phyloP scores from a whole-genome alignment of 208 protist genomes.

The Leptomonas seymouri region DNA sequence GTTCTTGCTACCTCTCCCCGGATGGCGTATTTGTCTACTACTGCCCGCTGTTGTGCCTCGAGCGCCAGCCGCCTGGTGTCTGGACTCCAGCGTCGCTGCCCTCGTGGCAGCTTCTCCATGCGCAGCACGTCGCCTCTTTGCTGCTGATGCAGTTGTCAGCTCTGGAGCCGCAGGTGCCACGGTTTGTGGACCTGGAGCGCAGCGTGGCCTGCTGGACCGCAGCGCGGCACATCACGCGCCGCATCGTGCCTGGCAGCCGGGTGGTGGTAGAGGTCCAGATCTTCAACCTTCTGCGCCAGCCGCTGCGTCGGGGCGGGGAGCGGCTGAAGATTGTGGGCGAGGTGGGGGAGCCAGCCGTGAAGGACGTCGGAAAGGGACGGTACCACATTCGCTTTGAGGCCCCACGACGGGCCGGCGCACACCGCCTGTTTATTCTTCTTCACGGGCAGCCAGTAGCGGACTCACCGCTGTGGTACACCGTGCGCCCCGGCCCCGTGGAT shows the following conservation, averaged over 20 bases:
- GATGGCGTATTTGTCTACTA: conserved; percentile 65
- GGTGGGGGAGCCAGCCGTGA: conserved; percentile 23
- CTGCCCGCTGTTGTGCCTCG: conserved; percentile 68
- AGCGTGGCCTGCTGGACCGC: conserved; percentile 64
- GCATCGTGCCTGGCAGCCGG: conserved; percentile 26
- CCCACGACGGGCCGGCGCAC: conserved; percentile 42
- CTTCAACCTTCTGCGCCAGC: conserved; percentile 45
- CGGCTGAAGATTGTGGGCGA: conserved; percentile 47
- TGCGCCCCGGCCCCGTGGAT: conserved; percentile 39
- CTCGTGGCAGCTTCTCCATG: conserved; percentile 66
- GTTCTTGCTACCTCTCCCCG: conserved; percentile 51
- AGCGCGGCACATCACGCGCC: conserved; percentile 27
- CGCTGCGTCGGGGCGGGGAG: conserved; percentile 32
- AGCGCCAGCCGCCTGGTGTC: conserved; percentile 33
- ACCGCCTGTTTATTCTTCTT: conserved; percentile 60
- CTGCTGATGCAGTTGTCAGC: conserved; percentile 67
- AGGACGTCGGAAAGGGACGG: conserved; percentile 31
- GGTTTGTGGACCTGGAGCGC: conserved; percentile 44
- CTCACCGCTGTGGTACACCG: conserved; percentile 60
- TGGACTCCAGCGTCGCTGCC: conserved; percentile 31
- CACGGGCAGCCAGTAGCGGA: conserved; percentile 68
- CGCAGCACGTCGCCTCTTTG: conserved; percentile 74
- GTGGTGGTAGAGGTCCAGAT: conserved; percentile 29
- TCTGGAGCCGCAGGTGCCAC: conserved; percentile 36
- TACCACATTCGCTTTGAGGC: conserved; percentile 54